phyloP scores from a whole-genome alignment of 2,329 filamentous ascomycete genomes.

The Botryotinia narcissicola region DNA sequence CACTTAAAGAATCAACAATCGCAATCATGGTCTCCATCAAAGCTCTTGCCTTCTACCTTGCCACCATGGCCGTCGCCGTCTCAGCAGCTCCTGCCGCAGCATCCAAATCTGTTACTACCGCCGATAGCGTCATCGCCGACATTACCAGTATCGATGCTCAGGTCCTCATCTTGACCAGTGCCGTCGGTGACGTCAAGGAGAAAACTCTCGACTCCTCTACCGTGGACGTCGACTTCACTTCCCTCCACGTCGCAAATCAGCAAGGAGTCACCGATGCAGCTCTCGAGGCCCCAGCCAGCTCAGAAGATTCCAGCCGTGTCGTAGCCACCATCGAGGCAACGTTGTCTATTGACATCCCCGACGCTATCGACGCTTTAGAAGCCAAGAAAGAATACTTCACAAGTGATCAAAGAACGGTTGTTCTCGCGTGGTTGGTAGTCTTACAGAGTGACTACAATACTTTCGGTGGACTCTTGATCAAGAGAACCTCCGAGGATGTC shows the following conservation, averaged over 20 bases:
- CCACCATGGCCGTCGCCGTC: neutral
- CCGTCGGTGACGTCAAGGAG: neutral
- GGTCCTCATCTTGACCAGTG: neutral
- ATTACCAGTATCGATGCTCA: neutral
- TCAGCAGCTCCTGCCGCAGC: neutral
- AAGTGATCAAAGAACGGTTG: neutral
- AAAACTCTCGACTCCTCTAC: neutral
- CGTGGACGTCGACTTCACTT: neutral
- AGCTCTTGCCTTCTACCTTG: neutral
- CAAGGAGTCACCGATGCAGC: neutral
- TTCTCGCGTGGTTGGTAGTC: neutral
- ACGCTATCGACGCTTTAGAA: neutral
- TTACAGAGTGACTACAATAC: neutral
- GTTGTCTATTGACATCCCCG: neutral
- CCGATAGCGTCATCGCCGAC: neutral
- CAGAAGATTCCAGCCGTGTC: neutral
- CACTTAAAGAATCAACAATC: neutral
- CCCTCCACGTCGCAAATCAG: neutral
- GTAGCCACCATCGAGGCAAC: neutral
- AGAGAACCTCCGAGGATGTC: neutral
- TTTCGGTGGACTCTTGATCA: neutral
- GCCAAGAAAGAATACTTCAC: neutral
- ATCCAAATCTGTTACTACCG: neutral
- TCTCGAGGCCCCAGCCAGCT: rapidly evolving
- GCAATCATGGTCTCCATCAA: slow-evolving; percentile 7